Conservation (phyloP, 228 moss, liverwort and hornwort genomes). For the Sphagnum magellanicum region DNA sequence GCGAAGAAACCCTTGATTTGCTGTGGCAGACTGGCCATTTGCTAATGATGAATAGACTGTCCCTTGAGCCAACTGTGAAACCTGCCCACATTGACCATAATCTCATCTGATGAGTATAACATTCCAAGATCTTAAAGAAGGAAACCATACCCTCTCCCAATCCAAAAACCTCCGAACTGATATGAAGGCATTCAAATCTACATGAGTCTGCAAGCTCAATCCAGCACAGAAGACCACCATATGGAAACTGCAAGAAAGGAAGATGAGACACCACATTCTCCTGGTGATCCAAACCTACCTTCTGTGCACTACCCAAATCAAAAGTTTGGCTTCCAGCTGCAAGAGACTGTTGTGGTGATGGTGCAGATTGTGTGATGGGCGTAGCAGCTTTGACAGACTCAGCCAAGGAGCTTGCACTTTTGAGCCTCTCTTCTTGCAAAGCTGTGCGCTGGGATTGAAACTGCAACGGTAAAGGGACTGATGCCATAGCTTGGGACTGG, state of each 20-base stretch:
- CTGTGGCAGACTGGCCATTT: conserved; percentile 28
- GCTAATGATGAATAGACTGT: conserved; percentile 34
- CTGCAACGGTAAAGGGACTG: conserved; percentile 22
- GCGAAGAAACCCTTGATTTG: conserved; percentile 15
- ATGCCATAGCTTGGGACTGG: conserved; percentile 21
- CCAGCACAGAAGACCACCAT: too few relatives aligned
- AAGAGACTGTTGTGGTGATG: conserved; percentile 7
- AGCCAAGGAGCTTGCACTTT: conserved; percentile 17
- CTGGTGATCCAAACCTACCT: conserved; percentile 12
- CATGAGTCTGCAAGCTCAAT: too few relatives aligned
- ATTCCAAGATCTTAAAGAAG: too few relatives aligned
- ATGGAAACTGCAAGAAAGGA: too few relatives aligned
- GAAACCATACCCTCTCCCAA: too few relatives aligned
- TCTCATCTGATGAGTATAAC: too few relatives aligned
- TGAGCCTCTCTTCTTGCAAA: conserved; percentile 30
- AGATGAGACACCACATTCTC: too few relatives aligned
- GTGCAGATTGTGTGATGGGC: conserved; percentile 22
- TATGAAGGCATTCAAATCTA: too few relatives aligned
- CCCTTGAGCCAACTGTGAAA: conserved; percentile 28
- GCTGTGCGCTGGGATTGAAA: conserved; percentile 21
- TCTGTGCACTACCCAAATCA: conserved; percentile 31
- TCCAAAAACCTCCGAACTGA: too few relatives aligned
- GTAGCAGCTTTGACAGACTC: neutral
- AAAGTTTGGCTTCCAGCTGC: conserved; percentile 23
- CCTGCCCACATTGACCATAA: conserved; percentile 13